Evolutionary conservation across 108 stramenopile genomes (phyloP).

Genomic region (Skeletonema costatum): DNA sequence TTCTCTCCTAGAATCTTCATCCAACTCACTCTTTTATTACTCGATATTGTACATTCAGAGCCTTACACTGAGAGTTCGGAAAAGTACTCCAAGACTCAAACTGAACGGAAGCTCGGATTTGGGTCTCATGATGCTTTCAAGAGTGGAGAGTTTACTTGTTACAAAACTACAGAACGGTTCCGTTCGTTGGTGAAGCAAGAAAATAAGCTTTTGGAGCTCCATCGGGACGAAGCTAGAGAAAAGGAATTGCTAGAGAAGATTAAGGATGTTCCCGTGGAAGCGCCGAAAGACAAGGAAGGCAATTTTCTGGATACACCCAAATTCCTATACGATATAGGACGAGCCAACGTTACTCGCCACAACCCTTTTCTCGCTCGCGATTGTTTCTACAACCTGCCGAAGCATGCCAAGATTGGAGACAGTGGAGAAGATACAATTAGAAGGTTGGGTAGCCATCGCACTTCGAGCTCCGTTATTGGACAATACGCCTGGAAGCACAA

Average conservation of each 20-base stretch:
- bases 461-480: conserved; percentile 42
- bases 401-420: conserved; percentile 44
- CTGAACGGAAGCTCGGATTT: conserved; percentile 60
- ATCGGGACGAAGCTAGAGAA: conserved; percentile 23
- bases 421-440: conserved; percentile 41
- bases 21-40: too few species aligned
- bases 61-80: conserved; percentile 57
- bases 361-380: conserved; percentile 40
- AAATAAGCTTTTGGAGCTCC: conserved; percentile 35
- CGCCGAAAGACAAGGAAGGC: conserved; percentile 43
- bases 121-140: conserved; percentile 61
- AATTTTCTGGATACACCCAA: conserved; percentile 34
- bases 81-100: conserved; percentile 57
- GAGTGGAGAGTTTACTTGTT: conserved; percentile 58
- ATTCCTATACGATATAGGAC: conserved; percentile 64
- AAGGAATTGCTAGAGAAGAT: conserved; percentile 28
- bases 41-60: too few species aligned
- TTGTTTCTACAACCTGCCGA: conserved; percentile 52
- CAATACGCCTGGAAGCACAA: conserved; percentile 47
- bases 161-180: conserved; percentile 60
- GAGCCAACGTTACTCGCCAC: conserved; percentile 31
- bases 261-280: conserved; percentile 8
- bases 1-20: too few species aligned
- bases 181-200: conserved; percentile 50
- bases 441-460: conserved; percentile 43